Percentiles rank a stretch among this genome's conserved stretches.
Conservation (phyloP, 1,284 basidiomycete genomes). For the Ceratorhiza oryzae-sativae region DNA sequence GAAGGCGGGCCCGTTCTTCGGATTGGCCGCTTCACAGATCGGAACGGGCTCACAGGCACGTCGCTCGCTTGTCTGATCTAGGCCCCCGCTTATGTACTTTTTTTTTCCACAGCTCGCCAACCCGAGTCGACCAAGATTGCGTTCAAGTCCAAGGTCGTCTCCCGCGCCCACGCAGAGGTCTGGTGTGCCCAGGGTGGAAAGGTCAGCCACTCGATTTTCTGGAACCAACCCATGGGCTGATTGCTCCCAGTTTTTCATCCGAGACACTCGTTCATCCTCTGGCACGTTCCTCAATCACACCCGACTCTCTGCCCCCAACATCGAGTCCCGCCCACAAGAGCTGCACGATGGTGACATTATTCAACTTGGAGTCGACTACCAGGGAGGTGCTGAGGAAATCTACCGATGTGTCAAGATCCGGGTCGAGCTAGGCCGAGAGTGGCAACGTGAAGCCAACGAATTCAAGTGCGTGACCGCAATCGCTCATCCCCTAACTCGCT, state of each 20-base stretch:
- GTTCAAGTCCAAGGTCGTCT: slow-evolving; percentile 97
- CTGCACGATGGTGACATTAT: slow-evolving; percentile 95
- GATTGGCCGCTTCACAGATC: slow-evolving; percentile 92
- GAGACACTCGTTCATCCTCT: slow-evolving; percentile 88
- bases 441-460: slow-evolving; percentile 87
- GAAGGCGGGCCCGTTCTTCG: slow-evolving; percentile 76
- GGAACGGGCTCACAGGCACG: slow-evolving; percentile 63
- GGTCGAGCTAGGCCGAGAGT: slow-evolving; percentile 87
- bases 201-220: slow-evolving; percentile 48
- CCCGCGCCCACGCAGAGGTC: slow-evolving; percentile 92
- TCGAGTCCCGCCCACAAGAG: slow-evolving; percentile 78
- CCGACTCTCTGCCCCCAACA: slow-evolving; percentile 82
- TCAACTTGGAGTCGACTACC: slow-evolving; percentile 97
- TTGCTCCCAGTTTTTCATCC: slow-evolving; percentile 74
- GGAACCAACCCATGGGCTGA: background rate
- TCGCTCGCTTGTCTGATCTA: slow-evolving; percentile 24
- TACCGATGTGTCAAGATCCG: slow-evolving; percentile 98
- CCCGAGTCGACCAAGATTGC: slow-evolving; percentile 84
- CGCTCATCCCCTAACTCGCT: slow-evolving; percentile 18
- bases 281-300: slow-evolving; percentile 98
- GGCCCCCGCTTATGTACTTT: slow-evolving; percentile 22
- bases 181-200: slow-evolving; percentile 71
- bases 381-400: slow-evolving; percentile 96
- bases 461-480: slow-evolving; percentile 80
- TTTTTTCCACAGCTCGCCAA: slow-evolving; percentile 62